Conservation (phyloP, 805 yeast genomes). For the Nadsonia fulvescens region DNA sequence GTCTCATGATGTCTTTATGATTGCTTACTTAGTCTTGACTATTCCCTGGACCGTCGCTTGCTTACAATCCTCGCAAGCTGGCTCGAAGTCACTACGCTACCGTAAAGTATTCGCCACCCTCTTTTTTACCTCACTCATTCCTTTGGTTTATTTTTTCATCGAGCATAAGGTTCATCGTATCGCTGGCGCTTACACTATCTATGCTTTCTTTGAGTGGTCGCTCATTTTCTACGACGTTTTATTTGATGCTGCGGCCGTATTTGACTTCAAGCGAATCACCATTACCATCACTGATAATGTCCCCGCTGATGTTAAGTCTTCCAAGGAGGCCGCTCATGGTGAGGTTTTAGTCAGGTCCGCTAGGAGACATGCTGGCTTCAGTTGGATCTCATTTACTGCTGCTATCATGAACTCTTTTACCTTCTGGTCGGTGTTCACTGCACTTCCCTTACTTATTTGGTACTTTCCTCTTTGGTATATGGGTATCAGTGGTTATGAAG, state of each 20-base stretch:
- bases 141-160: constrained; percentile 74
- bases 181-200: constrained; percentile 90
- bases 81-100: constrained; percentile 25
- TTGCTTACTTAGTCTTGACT: constrained; percentile 69
- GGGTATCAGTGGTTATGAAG: constrained; percentile 94
- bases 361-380: constrained; percentile 13
- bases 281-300: constrained; percentile 22
- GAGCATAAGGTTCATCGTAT: constrained; percentile 78
- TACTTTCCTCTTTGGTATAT: constrained; percentile 94
- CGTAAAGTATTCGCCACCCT: constrained; percentile 34
- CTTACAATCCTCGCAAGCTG: constrained; percentile 32
- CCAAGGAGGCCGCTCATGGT: constrained; percentile 6
- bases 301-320: constrained; percentile 11
- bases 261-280: constrained; percentile 50
- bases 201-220: constrained; percentile 91
- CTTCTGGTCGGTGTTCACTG: constrained; percentile 73
- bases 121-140: constrained; percentile 60
- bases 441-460: constrained; percentile 81
- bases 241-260: constrained; percentile 64
- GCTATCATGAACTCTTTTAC: constrained; percentile 44
- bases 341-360: constrained; percentile 5
- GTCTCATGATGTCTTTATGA: constrained; percentile 91
- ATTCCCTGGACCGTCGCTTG: constrained; percentile 75
- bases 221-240: constrained; percentile 66
- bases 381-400: constrained; percentile 15